phyloP scores from a whole-genome alignment of 768 basidiomycete genomes.

The Dendrothele bispora region DNA sequence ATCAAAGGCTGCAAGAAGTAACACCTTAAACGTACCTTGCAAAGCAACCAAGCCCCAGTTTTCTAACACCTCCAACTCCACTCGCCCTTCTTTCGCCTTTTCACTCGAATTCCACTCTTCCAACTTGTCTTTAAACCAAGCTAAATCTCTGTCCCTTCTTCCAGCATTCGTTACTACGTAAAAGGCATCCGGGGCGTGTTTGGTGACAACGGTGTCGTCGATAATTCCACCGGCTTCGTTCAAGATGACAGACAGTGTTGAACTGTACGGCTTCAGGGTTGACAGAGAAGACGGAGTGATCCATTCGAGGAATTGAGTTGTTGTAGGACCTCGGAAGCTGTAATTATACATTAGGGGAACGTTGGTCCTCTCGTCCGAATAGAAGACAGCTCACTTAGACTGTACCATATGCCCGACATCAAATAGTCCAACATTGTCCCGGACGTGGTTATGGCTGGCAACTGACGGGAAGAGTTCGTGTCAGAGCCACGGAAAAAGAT shows the following conservation, averaged over 20 bases:
- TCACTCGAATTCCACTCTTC: slow-evolving; percentile 74
- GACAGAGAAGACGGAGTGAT: slow-evolving; percentile 84
- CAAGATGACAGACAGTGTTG: slow-evolving; percentile 86
- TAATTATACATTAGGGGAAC: background rate
- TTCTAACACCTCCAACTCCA: slow-evolving; percentile 80
- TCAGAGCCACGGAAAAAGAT: slow-evolving; percentile 11
- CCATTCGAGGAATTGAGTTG: slow-evolving; percentile 82
- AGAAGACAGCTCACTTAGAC: slow-evolving; percentile 56
- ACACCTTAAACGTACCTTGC: slow-evolving; percentile 70
- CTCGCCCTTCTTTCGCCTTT: slow-evolving; percentile 52
- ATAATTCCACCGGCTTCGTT: slow-evolving; percentile 93
- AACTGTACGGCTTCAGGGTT: slow-evolving; percentile 66
- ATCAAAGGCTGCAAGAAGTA: background rate
- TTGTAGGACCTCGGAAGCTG: slow-evolving; percentile 81
- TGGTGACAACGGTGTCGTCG: slow-evolving; percentile 92
- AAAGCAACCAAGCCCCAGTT: slow-evolving; percentile 88
- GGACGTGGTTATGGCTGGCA: slow-evolving; percentile 87
- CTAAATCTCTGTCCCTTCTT: slow-evolving; percentile 74
- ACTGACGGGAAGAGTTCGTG: slow-evolving; percentile 48
- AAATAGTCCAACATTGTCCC: slow-evolving; percentile 81
- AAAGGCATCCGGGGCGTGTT: slow-evolving; percentile 75
- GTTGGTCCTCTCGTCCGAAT: background rate
- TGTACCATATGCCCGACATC: slow-evolving; percentile 99
- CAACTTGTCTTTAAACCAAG: slow-evolving; percentile 71
- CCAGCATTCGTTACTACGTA: slow-evolving; percentile 98